phyloP scores from a whole-genome alignment of 192 early-diverging fungal species.

The Gonapodya prolifera region DNA sequence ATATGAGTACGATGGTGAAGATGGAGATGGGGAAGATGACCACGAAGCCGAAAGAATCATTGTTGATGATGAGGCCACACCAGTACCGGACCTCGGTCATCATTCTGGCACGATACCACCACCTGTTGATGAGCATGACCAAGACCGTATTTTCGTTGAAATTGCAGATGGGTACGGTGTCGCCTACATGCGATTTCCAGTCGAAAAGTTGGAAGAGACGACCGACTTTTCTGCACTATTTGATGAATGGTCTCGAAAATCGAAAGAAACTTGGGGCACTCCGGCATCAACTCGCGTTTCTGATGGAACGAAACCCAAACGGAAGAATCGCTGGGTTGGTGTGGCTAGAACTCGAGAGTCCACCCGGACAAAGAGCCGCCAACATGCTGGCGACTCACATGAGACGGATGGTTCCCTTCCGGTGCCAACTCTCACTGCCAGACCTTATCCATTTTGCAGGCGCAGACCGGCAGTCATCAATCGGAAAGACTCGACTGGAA shows the following conservation, averaged over 20 bases:
- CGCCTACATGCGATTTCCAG: background rate
- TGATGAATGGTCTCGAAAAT: background rate
- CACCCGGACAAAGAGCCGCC: background rate
- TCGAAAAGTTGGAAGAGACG: background rate
- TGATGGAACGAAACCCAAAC: background rate
- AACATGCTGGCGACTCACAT: background rate
- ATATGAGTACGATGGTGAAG: background rate
- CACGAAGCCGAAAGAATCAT: background rate
- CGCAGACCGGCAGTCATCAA: background rate
- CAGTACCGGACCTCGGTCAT: background rate
- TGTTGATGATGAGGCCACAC: background rate
- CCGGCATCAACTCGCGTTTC: background rate
- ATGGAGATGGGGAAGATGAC: background rate
- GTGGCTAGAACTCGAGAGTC: background rate
- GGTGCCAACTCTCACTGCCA: background rate
- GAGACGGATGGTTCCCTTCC: background rate
- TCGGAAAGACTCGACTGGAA: background rate
- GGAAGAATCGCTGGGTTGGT: background rate
- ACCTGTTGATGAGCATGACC: background rate
- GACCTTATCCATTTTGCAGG: background rate
- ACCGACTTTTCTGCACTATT: background rate
- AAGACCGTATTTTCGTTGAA: background rate
- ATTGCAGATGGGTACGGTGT: background rate
- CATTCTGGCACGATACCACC: too few species aligned
- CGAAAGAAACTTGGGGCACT: background rate